These are phyloP conservation scores for Chlorella sp. DNA, from an alignment of 139 green algal species.

Conservation along the genomic window DNA sequence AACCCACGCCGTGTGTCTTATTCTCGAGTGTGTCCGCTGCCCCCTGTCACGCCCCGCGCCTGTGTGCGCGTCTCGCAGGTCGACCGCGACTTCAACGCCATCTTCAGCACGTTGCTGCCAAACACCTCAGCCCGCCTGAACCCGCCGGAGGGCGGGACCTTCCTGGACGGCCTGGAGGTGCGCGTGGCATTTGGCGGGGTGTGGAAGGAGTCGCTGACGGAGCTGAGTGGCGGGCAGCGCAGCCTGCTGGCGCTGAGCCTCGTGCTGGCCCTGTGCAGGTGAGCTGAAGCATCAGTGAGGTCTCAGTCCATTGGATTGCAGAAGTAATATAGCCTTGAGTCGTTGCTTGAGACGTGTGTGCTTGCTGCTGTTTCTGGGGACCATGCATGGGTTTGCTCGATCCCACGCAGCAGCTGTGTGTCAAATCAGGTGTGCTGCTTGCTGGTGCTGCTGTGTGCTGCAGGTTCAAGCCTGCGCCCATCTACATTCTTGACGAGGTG, in stretches of 20 bases:
- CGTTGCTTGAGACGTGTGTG: too few relatives aligned
- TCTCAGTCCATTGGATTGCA: too few relatives aligned
- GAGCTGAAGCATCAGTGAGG: too few relatives aligned
- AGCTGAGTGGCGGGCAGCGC: conserved; percentile 93
- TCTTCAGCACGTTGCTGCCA: conserved; percentile 96
- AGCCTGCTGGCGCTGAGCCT: conserved; percentile 93
- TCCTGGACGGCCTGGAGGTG: conserved; percentile 86
- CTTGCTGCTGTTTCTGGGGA: too few relatives aligned
- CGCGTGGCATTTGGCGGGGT: conserved; percentile 92
- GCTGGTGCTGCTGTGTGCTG: too few relatives aligned
- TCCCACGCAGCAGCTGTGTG: too few relatives aligned
- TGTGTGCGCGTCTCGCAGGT: conserved; percentile 32
- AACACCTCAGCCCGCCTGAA: conserved; percentile 89
- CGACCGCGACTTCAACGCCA: conserved; percentile 85
- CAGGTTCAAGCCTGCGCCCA: conserved; percentile 94
- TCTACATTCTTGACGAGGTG: conserved; percentile 99
- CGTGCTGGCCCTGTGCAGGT: conserved; percentile 92
- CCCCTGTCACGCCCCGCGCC: too few relatives aligned
- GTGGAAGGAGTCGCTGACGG: conserved; percentile 96
- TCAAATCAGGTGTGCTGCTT: too few relatives aligned
- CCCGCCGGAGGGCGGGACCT: conserved; percentile 73
- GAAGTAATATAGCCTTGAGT: too few relatives aligned
- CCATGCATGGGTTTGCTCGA: too few relatives aligned
- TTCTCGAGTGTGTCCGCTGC: too few relatives aligned
- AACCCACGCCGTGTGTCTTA: too few relatives aligned